A percentile compares a stretch with the other conserved stretches of the same genome.
Evolutionary conservation across 2,329 filamentous ascomycete species (phyloP).

Genomic region (Fusarium sp.): DNA sequence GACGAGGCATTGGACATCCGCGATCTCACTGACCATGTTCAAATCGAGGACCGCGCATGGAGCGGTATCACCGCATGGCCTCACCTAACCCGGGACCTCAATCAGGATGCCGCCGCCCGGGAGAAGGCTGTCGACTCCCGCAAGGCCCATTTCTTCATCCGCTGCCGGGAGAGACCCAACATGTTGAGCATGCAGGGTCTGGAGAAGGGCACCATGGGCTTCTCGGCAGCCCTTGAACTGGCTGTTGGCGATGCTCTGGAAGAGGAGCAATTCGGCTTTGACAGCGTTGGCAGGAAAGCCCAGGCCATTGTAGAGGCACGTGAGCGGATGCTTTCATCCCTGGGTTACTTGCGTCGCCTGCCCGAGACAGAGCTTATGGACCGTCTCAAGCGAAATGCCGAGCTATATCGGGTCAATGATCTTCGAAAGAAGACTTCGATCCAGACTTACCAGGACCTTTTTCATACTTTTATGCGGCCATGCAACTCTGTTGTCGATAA

Average conservation of each 20-base stretch:
- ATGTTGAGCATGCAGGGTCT: slow-evolving; percentile 79
- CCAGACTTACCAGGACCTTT: slow-evolving; percentile 72
- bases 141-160: slow-evolving; percentile 68
- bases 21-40: slow-evolving; percentile 72
- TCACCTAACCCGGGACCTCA: slow-evolving; percentile 65
- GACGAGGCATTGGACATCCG: slow-evolving; percentile 70
- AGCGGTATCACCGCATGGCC: slow-evolving; percentile 71
- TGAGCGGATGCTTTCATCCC: slow-evolving; percentile 64
- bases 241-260: slow-evolving; percentile 72
- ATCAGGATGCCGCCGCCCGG: slow-evolving; percentile 57
- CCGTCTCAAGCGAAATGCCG: slow-evolving; percentile 66
- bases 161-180: slow-evolving; percentile 71
- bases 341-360: slow-evolving; percentile 65
- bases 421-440: slow-evolving; percentile 62
- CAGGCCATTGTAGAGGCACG: slow-evolving; percentile 67
- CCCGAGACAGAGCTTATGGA: slow-evolving; percentile 69
- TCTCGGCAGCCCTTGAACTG: slow-evolving; percentile 74
- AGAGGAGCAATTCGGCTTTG: slow-evolving; percentile 70
- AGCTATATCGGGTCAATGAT: slow-evolving; percentile 65
- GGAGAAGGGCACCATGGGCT: slow-evolving; percentile 77
- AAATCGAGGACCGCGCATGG: slow-evolving; percentile 73
- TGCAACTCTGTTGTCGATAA: slow-evolving; percentile 66
- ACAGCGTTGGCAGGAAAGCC: slow-evolving; percentile 65
- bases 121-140: slow-evolving; percentile 57
- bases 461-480: slow-evolving; percentile 68